A percentile compares a stretch with the other conserved stretches of the same genome.
phyloP scores from a whole-genome alignment of 2,329 filamentous ascomycete genomes.

The Ceratocystis cacaofunesta region DNA sequence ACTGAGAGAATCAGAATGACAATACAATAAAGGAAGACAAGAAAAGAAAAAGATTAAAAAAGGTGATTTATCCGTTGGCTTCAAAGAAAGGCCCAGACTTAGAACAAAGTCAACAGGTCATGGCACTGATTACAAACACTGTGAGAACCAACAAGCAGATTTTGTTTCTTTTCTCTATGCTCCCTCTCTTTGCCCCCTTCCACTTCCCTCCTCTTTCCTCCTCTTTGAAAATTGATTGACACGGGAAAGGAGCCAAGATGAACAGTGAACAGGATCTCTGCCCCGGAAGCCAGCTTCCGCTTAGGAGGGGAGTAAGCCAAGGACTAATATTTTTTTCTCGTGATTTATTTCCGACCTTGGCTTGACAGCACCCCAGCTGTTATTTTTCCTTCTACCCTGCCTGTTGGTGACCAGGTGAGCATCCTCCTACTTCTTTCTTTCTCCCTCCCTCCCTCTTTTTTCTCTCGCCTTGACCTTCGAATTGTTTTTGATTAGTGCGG shows the following conservation, averaged over 20 bases:
- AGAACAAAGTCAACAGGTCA: not conserved
- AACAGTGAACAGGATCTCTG: not conserved
- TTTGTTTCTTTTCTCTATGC: not conserved
- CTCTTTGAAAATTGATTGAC: not conserved
- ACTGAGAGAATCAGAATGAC: not conserved
- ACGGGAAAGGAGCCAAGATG: conserved; percentile 1
- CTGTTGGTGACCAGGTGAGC: not conserved
- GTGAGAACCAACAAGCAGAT: not conserved
- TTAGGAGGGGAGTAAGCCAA: not conserved
- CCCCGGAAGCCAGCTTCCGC: not conserved
- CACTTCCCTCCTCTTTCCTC: not conserved
- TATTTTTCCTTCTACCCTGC: not conserved
- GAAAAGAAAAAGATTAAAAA: not conserved
- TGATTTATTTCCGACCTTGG: not conserved
- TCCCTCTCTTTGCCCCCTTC: not conserved
- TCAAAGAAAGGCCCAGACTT: not conserved
- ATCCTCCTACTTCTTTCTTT: not conserved
- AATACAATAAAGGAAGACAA: not conserved
- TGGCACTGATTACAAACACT: not conserved
- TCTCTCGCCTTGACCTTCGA: not conserved
- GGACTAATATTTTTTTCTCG: not conserved
- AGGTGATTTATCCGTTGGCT: not conserved
- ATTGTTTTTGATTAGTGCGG: not conserved
- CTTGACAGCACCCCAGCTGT: not conserved
- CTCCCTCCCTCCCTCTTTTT: not conserved